Base-by-base conservation (phyloP, 208 protist species). In the Crithidia sp. region DNA sequence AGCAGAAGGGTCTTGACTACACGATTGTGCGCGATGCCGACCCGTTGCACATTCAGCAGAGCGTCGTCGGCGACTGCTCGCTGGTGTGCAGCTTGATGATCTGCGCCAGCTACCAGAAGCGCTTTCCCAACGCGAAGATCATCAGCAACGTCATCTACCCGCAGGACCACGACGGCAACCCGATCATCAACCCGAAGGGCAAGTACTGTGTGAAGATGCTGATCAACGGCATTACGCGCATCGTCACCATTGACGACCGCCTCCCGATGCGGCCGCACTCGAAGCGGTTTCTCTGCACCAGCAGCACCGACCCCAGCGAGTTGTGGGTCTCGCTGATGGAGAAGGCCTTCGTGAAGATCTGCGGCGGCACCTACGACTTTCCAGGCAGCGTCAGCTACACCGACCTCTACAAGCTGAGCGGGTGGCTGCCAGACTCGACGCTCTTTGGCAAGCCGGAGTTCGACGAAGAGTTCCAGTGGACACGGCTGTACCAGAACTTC, bases 131-230 rank as follows among this genome's bases (percentile, higher is more conserved):
- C 36, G 84, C 76, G 37, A 90, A 90, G 70, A 88, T 96, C 53
- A 96, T 97, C 72, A 88, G 79, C 71, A 87, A 86, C 59, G 90
- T 94, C 52, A 96, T 97, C 61, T 97, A 89, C 75, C 94, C 94
- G 12, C 94, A 96, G 57, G 90, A 94, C 73, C 56, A 57, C 16
- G 77, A 91, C 14, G 82, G 92, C 4, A 84, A 84, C 56, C 90
- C 92, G 12, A 77, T 97, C 10, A 50, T 95, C 16, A 96, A 92
- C 75, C 87, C 89, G 2, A 93, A 89, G 71, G 94, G 94, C 16
- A 94, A 94, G 74, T 96, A 97, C 73, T 90, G 83, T 72, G 85
- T 97, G 7, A 96, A 96, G 76, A 94, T 97, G 89, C 82, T 97
- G n/a, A 81, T 97, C 69, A 97, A 97, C 74, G 94, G 94, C 60